Evolutionary conservation across 768 basidiomycete genomes (phyloP).

Genomic region (Phanerochaete sordida): DNA sequence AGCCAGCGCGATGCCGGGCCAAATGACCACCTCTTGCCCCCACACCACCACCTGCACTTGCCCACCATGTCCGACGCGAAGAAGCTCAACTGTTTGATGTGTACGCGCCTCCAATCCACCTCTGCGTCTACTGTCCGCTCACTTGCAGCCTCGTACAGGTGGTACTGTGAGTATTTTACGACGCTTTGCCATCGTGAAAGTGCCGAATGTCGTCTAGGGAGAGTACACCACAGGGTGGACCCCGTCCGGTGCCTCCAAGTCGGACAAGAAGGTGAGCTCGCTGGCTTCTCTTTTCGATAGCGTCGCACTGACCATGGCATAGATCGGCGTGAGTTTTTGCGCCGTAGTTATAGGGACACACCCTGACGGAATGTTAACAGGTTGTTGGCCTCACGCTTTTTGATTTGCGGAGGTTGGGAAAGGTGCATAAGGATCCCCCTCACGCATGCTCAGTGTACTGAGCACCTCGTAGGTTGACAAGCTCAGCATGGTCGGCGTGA

Average conservation of each 20-base stretch:
- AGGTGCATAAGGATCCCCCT: constrained; percentile 36
- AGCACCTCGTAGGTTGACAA: constrained; percentile 50
- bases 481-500: constrained; percentile 87
- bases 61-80: constrained; percentile 38
- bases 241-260: constrained; percentile 85
- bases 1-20: background rate
- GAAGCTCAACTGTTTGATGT: constrained; percentile 77
- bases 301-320: constrained; percentile 4
- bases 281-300: background rate
- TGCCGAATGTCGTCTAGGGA: constrained; percentile 37
- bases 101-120: constrained; percentile 39
- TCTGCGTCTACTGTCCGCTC: constrained; percentile 1
- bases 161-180: constrained; percentile 34
- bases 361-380: constrained; percentile 30
- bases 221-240: constrained; percentile 98
- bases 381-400: constrained; percentile 90
- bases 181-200: background rate
- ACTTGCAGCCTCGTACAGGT: constrained; percentile 30
- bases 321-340: constrained; percentile 62
- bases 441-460: background rate
- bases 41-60: constrained; percentile 10
- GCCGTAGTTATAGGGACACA: background rate
- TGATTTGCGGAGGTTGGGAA: constrained; percentile 81
- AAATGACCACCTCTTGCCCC: constrained; percentile 6
- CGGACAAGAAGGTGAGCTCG: constrained; percentile 80